These are phyloP conservation scores for Clitopilus passeckerianus DNA, from an alignment of 768 basidiomycete species.

Conservation along the genomic window DNA sequence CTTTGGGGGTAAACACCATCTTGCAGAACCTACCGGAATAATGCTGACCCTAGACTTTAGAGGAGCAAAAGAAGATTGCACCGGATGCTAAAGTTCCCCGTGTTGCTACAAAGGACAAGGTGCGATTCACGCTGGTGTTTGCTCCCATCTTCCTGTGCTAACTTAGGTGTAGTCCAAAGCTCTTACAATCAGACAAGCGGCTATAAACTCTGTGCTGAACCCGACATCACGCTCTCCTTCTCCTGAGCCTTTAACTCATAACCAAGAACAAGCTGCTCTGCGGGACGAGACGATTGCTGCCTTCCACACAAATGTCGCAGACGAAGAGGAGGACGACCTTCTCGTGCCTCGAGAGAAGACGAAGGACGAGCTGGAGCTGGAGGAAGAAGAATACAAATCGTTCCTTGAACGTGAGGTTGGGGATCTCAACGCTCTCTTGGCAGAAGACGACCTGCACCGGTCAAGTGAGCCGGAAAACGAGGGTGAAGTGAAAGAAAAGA, in stretches of 20 bases:
- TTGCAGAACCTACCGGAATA: not conserved
- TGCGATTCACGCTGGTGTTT: constrained; percentile 16
- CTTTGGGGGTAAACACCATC: constrained; percentile 52
- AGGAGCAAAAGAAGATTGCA: constrained; percentile 58
- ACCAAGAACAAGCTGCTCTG: constrained; percentile 70
- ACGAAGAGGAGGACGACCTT: constrained; percentile 39
- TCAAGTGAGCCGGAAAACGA: constrained; percentile 18
- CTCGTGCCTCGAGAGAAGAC: constrained; percentile 74
- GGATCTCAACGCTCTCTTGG: constrained; percentile 65
- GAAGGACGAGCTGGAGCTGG: constrained; percentile 66
- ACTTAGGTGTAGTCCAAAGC: constrained; percentile 53
- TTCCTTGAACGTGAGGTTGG: constrained; percentile 85
- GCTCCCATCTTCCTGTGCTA: not conserved
- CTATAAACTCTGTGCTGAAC: constrained; percentile 57
- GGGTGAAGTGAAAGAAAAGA: constrained; percentile 37
- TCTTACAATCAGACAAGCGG: constrained; percentile 69
- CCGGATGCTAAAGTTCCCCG: constrained; percentile 20
- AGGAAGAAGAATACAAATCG: constrained; percentile 81
- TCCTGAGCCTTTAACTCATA: constrained; percentile 50
- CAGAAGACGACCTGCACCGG: constrained; percentile 12
- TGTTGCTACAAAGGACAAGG: constrained; percentile 43
- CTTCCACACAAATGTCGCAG: constrained; percentile 51
- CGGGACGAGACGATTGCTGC: constrained; percentile 81
- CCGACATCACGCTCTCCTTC: constrained; percentile 53
- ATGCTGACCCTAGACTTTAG: constrained; percentile 24